Percentiles rank a stretch among this genome's conserved stretches.
Evolutionary conservation across 768 basidiomycete genomes (phyloP).

Genomic region (Jaapia argillacea): DNA sequence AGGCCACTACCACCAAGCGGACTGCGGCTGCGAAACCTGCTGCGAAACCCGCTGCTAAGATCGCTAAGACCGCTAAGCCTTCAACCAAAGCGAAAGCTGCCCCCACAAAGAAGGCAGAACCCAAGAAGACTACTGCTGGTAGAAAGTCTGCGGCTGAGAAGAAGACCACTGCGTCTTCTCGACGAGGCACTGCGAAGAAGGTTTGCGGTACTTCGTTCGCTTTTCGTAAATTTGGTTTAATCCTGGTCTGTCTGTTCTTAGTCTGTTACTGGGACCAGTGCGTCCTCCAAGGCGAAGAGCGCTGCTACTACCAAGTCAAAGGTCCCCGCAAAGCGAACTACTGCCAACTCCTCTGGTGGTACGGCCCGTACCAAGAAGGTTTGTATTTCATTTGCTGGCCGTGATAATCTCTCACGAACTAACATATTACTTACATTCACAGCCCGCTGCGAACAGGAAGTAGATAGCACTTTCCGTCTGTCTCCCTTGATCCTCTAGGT

Average conservation of each 20-base stretch:
- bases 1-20: slow-evolving; percentile 1
- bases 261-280: no score
- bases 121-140: slow-evolving; percentile 17
- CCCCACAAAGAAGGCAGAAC: slow-evolving; percentile 27
- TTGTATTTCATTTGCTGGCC: no score
- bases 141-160: slow-evolving; percentile 24
- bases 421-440: no score
- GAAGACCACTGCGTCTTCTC: slow-evolving; percentile 28
- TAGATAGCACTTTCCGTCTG: no score
- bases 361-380: not conserved
- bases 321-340: not conserved
- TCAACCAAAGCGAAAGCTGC: slow-evolving; percentile 12
- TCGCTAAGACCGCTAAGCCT: slow-evolving; percentile 8
- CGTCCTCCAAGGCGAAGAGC: not conserved
- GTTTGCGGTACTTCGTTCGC: no score
- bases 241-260: no score
- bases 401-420: no score
- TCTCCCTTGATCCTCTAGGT: no score
- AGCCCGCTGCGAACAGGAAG: no score
- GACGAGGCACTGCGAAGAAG: slow-evolving; percentile 56
- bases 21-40: not conserved
- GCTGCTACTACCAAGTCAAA: not conserved
- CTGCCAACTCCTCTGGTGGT: not conserved
- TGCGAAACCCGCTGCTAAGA: not conserved
- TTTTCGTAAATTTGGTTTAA: no score